phyloP scores from a whole-genome alignment of 2,329 filamentous ascomycete species.

The Immersiporthe knoxdaviesiana region DNA sequence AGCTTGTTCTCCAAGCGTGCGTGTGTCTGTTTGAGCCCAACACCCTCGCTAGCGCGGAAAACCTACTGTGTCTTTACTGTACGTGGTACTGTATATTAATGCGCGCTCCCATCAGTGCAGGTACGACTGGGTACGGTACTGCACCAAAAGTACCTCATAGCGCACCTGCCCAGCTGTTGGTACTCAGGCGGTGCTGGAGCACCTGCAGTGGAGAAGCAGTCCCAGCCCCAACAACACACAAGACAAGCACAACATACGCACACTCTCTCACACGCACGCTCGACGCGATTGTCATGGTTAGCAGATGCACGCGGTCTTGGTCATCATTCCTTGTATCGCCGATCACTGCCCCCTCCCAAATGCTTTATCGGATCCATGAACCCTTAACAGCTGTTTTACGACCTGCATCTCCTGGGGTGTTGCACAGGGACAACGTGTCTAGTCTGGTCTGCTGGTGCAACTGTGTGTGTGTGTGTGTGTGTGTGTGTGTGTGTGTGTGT shows the following conservation, averaged over 20 bases:
- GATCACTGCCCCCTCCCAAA: not conserved
- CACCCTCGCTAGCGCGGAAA: not conserved
- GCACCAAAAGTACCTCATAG: not conserved
- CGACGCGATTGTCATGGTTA: not conserved
- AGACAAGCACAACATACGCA: not conserved
- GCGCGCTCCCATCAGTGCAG: not conserved
- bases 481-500: no score
- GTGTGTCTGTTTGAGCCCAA: not conserved
- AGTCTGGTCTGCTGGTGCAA: not conserved
- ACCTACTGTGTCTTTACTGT: not conserved
- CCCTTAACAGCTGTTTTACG: not conserved
- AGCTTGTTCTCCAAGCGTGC: not conserved
- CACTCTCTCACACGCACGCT: not conserved
- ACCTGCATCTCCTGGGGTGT: not conserved
- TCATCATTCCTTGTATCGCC: constrained; percentile 1
- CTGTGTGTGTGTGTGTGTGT: not conserved
- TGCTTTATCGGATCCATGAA: not conserved
- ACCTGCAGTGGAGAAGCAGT: not conserved
- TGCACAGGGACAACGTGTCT: not conserved
- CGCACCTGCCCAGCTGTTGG: not conserved
- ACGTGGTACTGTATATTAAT: not conserved
- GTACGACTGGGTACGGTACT: not conserved
- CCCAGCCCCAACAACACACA: not conserved
- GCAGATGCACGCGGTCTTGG: not conserved
- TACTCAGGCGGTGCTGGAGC: not conserved